These are phyloP conservation scores for Corylus americana DNA, from an alignment of 306 rosid species.

Conservation along the genomic window DNA sequence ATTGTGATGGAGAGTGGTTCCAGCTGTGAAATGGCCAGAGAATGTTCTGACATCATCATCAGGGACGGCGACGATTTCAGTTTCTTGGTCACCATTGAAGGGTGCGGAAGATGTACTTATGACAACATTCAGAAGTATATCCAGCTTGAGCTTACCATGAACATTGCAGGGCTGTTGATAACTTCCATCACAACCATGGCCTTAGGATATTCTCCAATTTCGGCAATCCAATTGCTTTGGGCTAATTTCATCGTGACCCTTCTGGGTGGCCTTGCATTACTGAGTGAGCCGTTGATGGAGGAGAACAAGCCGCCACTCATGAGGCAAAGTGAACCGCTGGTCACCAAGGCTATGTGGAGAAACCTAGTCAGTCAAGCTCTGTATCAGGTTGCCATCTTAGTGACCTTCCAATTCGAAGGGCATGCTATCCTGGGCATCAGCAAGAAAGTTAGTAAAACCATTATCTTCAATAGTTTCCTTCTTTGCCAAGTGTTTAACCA, in stretches of 20 bases:
- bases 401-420: constrained; percentile 16
- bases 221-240: constrained; percentile 15
- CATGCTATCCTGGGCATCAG: constrained; percentile 10
- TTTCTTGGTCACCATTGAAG: not conserved
- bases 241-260: constrained; percentile 1
- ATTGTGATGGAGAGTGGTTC: constrained; percentile 2
- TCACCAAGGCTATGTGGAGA: constrained; percentile 33
- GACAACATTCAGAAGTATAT: constrained; percentile 31
- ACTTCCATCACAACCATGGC: constrained; percentile 1
- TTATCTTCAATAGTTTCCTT: constrained; percentile 24
- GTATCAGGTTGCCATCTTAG: constrained; percentile 4
- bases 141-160: constrained; percentile 28
- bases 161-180: constrained; percentile 19
- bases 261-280: constrained; percentile 9
- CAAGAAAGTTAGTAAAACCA: constrained; percentile 2
- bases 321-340: constrained; percentile 3
- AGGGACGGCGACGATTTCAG: not conserved
- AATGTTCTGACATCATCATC: constrained; percentile 15
- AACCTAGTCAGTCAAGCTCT: constrained; percentile 22
- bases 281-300: constrained; percentile 13
- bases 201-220: constrained; percentile 2
- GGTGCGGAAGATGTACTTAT: constrained; percentile 24
- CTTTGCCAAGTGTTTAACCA: constrained; percentile 28
- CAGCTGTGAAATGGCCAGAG: constrained; percentile 11
- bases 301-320: not conserved